Evolutionary conservation across 2,329 filamentous ascomycete genomes (phyloP).

Genomic region (Xylaria sp.): DNA sequence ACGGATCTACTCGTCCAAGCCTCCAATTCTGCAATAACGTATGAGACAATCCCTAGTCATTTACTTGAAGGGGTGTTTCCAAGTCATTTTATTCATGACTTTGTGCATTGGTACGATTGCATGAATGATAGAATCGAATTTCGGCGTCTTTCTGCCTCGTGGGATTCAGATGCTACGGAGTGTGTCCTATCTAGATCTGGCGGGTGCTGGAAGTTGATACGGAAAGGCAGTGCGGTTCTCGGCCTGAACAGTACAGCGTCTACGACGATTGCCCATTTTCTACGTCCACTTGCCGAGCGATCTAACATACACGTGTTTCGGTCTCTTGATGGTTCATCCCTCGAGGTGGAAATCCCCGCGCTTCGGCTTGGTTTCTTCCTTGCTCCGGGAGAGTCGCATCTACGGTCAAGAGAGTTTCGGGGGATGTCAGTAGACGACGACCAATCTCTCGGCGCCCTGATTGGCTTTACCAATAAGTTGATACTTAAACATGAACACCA

Average conservation of each 20-base stretch:
- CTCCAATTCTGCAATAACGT: background rate
- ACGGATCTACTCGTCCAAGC: conserved; percentile 25
- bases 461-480: conserved; percentile 25
- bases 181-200: conserved; percentile 19
- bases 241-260: conserved; percentile 7
- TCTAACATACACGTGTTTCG: conserved; percentile 1
- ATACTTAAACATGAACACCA: conserved; percentile 9
- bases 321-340: background rate
- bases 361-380: conserved; percentile 21
- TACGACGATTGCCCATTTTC: conserved; percentile 1
- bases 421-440: conserved; percentile 20
- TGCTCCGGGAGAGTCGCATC: background rate
- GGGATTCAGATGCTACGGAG: background rate
- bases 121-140: conserved; percentile 14
- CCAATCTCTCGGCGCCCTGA: conserved; percentile 18
- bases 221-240: conserved; percentile 7
- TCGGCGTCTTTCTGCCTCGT: conserved; percentile 7
- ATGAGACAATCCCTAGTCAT: conserved; percentile 27
- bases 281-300: conserved; percentile 9
- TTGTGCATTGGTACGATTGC: conserved; percentile 34
- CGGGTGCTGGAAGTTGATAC: conserved; percentile 12
- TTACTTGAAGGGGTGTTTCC: conserved; percentile 23
- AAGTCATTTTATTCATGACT: conserved; percentile 19
- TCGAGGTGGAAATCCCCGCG: conserved; percentile 21
- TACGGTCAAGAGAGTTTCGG: conserved; percentile 23